Evolutionary conservation across 2,329 filamentous ascomycete species (phyloP).

Genomic region (Fonsecaea monophora): DNA sequence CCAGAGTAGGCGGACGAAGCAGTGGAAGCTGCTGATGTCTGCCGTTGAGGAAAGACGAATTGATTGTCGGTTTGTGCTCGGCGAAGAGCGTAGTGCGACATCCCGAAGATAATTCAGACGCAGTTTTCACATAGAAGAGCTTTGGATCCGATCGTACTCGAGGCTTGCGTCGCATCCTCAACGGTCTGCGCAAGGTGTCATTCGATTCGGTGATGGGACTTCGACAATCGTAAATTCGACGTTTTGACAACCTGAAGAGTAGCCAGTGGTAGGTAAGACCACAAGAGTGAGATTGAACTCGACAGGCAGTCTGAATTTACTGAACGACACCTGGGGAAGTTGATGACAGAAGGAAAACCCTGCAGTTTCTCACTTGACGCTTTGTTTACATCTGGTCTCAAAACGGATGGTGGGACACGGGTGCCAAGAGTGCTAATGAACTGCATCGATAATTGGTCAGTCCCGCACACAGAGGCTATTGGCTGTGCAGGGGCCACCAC

Average conservation of each 20-base stretch:
- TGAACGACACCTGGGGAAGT: background rate
- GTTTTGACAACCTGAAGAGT: background rate
- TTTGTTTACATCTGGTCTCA: background rate
- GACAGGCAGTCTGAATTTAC: background rate
- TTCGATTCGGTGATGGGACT: constrained; percentile 12
- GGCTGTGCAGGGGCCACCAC: background rate
- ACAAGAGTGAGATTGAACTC: background rate
- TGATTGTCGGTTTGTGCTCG: constrained; percentile 37
- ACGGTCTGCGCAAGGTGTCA: constrained; percentile 15
- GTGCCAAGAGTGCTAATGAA: background rate
- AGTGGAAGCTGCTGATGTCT: constrained; percentile 63
- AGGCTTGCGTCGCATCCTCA: constrained; percentile 28
- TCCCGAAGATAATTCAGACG: constrained; percentile 18
- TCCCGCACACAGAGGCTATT: background rate
- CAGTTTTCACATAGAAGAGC: constrained; percentile 12
- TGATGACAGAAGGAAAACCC: background rate
- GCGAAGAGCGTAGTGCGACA: constrained; percentile 38
- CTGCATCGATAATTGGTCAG: background rate
- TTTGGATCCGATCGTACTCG: constrained; percentile 22
- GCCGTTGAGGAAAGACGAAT: constrained; percentile 50
- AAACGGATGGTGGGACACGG: background rate
- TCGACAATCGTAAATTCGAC: background rate
- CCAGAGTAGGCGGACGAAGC: constrained; percentile 60
- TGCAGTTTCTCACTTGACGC: background rate
- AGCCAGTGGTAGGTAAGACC: background rate